Evolutionary conservation across 345 rosid species (phyloP), one percentile per base, ranked within the genome.

Genomic region (Gossypium stocksii): DNA sequence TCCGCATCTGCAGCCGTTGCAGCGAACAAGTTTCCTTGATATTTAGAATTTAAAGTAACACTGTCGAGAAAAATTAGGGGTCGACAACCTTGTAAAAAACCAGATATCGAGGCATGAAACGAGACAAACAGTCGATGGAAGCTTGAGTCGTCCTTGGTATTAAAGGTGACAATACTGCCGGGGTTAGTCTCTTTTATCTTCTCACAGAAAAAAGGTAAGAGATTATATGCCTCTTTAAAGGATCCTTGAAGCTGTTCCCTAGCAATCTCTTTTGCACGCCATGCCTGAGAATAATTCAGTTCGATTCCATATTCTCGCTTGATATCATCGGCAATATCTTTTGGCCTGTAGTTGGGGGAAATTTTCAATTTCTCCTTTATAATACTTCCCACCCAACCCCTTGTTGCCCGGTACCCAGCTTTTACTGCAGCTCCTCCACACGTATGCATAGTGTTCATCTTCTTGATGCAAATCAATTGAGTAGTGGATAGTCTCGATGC

Each of bases 221-320:
- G 97, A 86, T 79, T 86, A 77, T 92, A 94, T 6, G 98, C 91
- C 52, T 92, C 95, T 80, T 91, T 91, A 66, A 84, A 88, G 54
- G 98, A 92, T 58, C 95, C 97, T 71, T 89, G 98, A 80, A 94
- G 97, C 88, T 94, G 97, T 89, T 90, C 93, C 83, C 93, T 85
- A 1, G 97, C 98, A 60, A 91, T 85, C 81, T 94, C 94, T 81
- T 90, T 94, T 8, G 97, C 97, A 49, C 95, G 91, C 97, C 98
- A 88, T 45, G 97, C 95, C 81, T 94, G 98, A 44, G 97, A 90
- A 81, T 89, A 94, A 73, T 91, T 94, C 82, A 94, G 71, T 45
- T 94, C 91, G 74, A 94, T 92, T 72, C 97, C 98, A 72, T 92
- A 92, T 75, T 94, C 98, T 76, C 89, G 85, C 77, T 81, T 87